These are phyloP conservation scores for Lachancea cidri DNA, from an alignment of 805 yeast genomes.

Conservation along the genomic window DNA sequence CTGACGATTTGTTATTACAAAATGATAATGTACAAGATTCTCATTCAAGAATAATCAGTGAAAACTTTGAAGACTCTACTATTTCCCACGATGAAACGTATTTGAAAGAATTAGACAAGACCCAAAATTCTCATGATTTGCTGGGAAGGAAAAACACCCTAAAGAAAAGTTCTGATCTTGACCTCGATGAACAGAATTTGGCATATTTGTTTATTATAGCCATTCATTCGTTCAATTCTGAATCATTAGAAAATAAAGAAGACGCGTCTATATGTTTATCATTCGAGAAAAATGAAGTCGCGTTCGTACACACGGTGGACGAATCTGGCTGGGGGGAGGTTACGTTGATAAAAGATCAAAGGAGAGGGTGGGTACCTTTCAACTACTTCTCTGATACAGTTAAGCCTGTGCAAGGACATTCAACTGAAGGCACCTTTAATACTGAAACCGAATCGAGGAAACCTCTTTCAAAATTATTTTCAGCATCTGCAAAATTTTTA, in stretches of 20 bases:
- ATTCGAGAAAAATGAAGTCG: slow-evolving; percentile 62
- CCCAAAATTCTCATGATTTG: neutral
- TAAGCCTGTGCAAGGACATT: slow-evolving; percentile 17
- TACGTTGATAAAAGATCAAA: slow-evolving; percentile 54
- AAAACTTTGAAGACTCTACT: neutral
- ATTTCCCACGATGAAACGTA: slow-evolving; percentile 4
- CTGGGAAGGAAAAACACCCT: slow-evolving; percentile 16
- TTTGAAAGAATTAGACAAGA: neutral
- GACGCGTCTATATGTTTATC: slow-evolving; percentile 72
- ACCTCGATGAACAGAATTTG: slow-evolving; percentile 38
- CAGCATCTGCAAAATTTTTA: slow-evolving; percentile 61
- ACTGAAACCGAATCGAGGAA: slow-evolving; percentile 33
- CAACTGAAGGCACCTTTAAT: neutral
- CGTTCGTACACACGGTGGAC: slow-evolving; percentile 73
- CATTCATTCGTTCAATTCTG: slow-evolving; percentile 52
- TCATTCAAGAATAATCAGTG: neutral
- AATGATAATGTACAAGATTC: neutral
- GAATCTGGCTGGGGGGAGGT: slow-evolving; percentile 89
- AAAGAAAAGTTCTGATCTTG: slow-evolving; percentile 19
- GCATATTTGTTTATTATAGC: slow-evolving; percentile 53
- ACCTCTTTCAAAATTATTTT: slow-evolving; percentile 53
- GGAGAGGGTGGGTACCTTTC: slow-evolving; percentile 83
- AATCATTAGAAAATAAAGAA: slow-evolving; percentile 54
- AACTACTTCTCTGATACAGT: slow-evolving; percentile 58
- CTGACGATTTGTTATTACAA: neutral